These are phyloP conservation scores for Colletotrichum sp. DNA, from an alignment of 2,329 filamentous ascomycete genomes.

Conservation along the genomic window DNA sequence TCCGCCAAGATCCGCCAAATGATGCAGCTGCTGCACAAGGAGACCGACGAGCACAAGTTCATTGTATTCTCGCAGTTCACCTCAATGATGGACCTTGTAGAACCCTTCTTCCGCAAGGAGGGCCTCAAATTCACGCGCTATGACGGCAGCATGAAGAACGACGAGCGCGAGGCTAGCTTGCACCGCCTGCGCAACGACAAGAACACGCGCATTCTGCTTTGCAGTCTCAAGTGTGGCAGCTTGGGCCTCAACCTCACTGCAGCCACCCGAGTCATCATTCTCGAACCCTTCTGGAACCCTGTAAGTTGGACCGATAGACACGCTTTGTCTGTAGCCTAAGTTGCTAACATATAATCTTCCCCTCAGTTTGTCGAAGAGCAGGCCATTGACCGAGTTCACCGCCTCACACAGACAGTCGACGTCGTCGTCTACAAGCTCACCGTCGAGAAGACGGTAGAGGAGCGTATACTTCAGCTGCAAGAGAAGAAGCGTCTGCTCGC, in stretches of 20 bases:
- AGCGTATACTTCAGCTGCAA: slow-evolving; percentile 92
- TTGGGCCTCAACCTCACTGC: slow-evolving; percentile 94
- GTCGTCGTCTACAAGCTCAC: slow-evolving; percentile 96
- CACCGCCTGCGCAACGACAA: slow-evolving; percentile 76
- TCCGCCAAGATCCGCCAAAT: slow-evolving; percentile 94
- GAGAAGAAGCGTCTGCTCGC: slow-evolving; percentile 92
- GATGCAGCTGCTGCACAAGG: slow-evolving; percentile 78
- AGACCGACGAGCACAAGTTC: slow-evolving; percentile 86
- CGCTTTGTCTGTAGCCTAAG: neutral
- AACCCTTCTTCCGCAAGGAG: slow-evolving; percentile 82
- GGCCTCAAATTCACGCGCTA: slow-evolving; percentile 86
- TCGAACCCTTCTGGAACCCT: slow-evolving; percentile 99
- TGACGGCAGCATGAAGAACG: slow-evolving; percentile 94
- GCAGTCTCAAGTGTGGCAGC: slow-evolving; percentile 92
- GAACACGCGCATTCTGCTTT: slow-evolving; percentile 82
- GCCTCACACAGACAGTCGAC: slow-evolving; percentile 95
- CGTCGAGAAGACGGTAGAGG: slow-evolving; percentile 85
- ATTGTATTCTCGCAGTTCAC: slow-evolving; percentile 99
- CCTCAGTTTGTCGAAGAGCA: slow-evolving; percentile 92
- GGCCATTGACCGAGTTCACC: slow-evolving; percentile 96
- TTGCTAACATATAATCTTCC: neutral
- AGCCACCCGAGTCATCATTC: slow-evolving; percentile 88
- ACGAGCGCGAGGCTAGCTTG: slow-evolving; percentile 86
- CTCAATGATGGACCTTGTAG: slow-evolving; percentile 94
- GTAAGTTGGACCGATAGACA: slow-evolving; percentile 48